Percentiles rank a stretch among this genome's conserved stretches.
These are phyloP conservation scores for Bryopsis sp. DNA, from an alignment of 139 green algal species.

Conservation along the genomic window DNA sequence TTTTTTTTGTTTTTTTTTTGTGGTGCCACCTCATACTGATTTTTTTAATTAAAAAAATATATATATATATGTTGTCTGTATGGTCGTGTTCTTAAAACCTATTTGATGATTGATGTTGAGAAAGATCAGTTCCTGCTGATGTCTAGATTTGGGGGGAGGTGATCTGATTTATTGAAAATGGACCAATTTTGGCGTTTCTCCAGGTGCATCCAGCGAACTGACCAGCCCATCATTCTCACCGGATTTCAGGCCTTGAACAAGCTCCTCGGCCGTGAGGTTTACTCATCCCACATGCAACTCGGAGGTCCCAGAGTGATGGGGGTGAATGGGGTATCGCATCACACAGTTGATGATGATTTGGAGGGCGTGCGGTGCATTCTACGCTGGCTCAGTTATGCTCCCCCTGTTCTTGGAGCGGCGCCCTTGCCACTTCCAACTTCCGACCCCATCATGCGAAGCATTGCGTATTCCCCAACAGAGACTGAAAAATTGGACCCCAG, in stretches of 20 bases:
- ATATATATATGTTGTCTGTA: too few species aligned
- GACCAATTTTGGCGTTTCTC: too few species aligned
- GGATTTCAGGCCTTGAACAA: slow-evolving; percentile 97
- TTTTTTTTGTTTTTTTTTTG: too few species aligned
- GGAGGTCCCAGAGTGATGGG: slow-evolving; percentile 90
- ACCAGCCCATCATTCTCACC: slow-evolving; percentile 98
- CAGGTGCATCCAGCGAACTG: slow-evolving; percentile 71
- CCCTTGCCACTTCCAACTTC: slow-evolving; percentile 42
- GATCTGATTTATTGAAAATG: too few species aligned
- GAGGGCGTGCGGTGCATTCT: slow-evolving; percentile 50
- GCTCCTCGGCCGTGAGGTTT: slow-evolving; percentile 89
- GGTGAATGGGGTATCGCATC: slow-evolving; percentile 89
- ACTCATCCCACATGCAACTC: slow-evolving; percentile 94
- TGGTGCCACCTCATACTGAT: not conserved
- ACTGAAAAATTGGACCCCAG: slow-evolving; percentile 75
- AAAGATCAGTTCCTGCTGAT: too few species aligned
- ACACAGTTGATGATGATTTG: slow-evolving; percentile 89
- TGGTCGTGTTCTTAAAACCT: too few species aligned
- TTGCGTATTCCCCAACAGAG: slow-evolving; percentile 53
- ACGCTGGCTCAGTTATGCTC: slow-evolving; percentile 65
- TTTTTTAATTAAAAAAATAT: too few species aligned
- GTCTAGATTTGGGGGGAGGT: too few species aligned
- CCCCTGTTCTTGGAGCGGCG: slow-evolving; percentile 41
- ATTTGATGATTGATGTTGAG: too few species aligned
- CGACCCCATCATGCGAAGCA: slow-evolving; percentile 51